Evolutionary conservation across 768 basidiomycete species (phyloP).

Genomic region (Leucosporidium yakuticum): DNA sequence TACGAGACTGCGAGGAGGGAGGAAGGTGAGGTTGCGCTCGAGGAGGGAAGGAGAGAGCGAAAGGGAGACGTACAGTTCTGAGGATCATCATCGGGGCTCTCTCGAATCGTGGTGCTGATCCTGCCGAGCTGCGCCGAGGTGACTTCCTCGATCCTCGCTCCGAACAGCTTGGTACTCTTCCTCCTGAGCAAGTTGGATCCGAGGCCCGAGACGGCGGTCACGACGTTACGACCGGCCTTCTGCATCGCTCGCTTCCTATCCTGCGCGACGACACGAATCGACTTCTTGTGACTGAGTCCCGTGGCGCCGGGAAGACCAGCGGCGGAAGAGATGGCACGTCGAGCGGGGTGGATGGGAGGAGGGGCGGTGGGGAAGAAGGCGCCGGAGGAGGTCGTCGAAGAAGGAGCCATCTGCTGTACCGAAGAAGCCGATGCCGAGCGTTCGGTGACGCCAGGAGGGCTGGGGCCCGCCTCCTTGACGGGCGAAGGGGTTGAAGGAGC

Average conservation of each 20-base stretch:
- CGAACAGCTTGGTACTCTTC: conserved; percentile 93
- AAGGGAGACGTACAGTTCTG: conserved; percentile 54
- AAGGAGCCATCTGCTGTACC: too few relatives aligned
- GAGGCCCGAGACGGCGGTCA: conserved; percentile 21
- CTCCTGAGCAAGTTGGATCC: conserved; percentile 54
- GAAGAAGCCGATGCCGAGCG: too few relatives aligned
- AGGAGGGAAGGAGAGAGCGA: not conserved
- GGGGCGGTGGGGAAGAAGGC: not conserved
- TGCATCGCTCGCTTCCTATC: conserved; percentile 75
- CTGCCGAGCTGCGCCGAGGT: conserved; percentile 52
- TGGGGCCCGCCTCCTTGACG: conserved; percentile 34
- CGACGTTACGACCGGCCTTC: conserved; percentile 44
- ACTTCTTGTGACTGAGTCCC: conserved; percentile 63
- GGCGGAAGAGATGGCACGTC: not conserved
- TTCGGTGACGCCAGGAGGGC: not conserved
- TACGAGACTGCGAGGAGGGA: conserved; percentile 55
- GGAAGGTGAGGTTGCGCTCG: conserved; percentile 5
- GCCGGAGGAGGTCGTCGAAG: too few relatives aligned
- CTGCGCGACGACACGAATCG: conserved; percentile 83
- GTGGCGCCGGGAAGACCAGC: conserved; percentile 2
- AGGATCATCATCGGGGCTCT: conserved; percentile 46
- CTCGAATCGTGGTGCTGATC: not conserved
- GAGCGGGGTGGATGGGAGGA: not conserved
- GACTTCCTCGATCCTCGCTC: conserved; percentile 85
- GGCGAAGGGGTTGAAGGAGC: conserved; percentile 46